Base-by-base conservation (phyloP, 495 filamentous ascomycete genomes). In the Evernia prunastri region DNA sequence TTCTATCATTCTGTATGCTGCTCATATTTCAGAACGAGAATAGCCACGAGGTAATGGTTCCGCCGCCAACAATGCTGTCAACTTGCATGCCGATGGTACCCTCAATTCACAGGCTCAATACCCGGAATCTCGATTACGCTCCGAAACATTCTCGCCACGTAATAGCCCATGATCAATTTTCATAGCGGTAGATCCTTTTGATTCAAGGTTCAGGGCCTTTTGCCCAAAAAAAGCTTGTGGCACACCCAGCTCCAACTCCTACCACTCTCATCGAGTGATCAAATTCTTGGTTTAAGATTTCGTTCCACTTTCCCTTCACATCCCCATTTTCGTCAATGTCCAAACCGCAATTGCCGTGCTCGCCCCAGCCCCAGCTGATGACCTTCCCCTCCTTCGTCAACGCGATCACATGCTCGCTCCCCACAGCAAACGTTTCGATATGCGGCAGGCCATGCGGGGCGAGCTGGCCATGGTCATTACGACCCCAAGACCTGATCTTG, bases 271-370 rank as follows among this genome's bases (percentile, higher is more conserved):
- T 60, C 9, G 58, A 45, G 3, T 66, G 67, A 13, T 61, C 70
- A 15, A 69, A 27, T 43, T 63, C 49, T n/a, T 79, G 72, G 49
- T 83, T 74, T n/a, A 78, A 77, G 68, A 91, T 81, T 20, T 81
- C 69, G 68, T 85, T 89, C 75, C 83, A 86, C 64, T 74, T 75
- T 12, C 81, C 87, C 54, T 85, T 86, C 39, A 89, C 83, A 72
- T 89, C 83, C 4, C 87, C 84, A 66, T 77, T 76, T n/a, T 74
- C 67, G 75, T 86, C 79, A 5, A 77, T 84, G 51, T 80, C 77
- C 5, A 83, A 79, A 18, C 94, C 94, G 73, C 94, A 97, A 74
- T 97, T 97, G 15, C 94, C 94, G 81, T 98, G 94, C 77, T 96
- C 91, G 1, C 91, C 92, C 93, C 94, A 98, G 20, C 94, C 94